Evolutionary conservation across 345 rosid genomes (phyloP).

Genomic region (Populus davidiana): DNA sequence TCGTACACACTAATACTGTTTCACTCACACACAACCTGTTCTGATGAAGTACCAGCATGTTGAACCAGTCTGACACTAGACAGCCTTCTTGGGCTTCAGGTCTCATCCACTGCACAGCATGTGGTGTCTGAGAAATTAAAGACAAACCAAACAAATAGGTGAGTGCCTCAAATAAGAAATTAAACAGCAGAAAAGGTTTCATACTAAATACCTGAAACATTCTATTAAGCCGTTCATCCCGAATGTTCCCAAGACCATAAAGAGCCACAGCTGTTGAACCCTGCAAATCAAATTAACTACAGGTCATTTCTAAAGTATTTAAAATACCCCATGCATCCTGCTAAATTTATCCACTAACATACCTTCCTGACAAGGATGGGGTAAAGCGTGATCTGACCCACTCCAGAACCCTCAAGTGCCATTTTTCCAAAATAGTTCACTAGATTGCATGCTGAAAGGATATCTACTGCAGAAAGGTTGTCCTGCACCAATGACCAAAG

Average conservation of each 20-base stretch:
- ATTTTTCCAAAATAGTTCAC: slow-evolving; percentile 96
- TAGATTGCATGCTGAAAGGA: slow-evolving; percentile 94
- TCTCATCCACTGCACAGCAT: slow-evolving; percentile 98
- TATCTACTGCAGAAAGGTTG: slow-evolving; percentile 95
- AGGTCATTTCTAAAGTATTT: slow-evolving; percentile 5
- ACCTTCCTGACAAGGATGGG: slow-evolving; percentile 96
- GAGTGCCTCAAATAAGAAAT: slow-evolving; percentile 15
- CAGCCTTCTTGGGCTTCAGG: slow-evolving; percentile 92
- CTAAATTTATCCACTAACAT: slow-evolving; percentile 21
- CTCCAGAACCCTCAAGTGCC: slow-evolving; percentile 99
- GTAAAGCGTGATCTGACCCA: slow-evolving; percentile 83
- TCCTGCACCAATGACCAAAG: slow-evolving; percentile 56
- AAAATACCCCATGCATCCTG: slow-evolving; percentile 13
- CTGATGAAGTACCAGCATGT: slow-evolving; percentile 95
- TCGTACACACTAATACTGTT: neutral
- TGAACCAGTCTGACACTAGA: slow-evolving; percentile 89
- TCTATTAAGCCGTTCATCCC: slow-evolving; percentile 96
- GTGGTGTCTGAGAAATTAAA: slow-evolving; percentile 69
- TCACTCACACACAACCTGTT: slow-evolving; percentile 61
- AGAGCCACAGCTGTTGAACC: slow-evolving; percentile 94
- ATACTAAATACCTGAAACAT: slow-evolving; percentile 77
- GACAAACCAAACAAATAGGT: slow-evolving; percentile 17
- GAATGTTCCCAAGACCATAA: slow-evolving; percentile 95
- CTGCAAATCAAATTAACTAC: slow-evolving; percentile 37
- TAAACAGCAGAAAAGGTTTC: slow-evolving; percentile 8